Conservation (phyloP, 2,329 filamentous ascomycete species). For the Trichoderma pleuroti region DNA sequence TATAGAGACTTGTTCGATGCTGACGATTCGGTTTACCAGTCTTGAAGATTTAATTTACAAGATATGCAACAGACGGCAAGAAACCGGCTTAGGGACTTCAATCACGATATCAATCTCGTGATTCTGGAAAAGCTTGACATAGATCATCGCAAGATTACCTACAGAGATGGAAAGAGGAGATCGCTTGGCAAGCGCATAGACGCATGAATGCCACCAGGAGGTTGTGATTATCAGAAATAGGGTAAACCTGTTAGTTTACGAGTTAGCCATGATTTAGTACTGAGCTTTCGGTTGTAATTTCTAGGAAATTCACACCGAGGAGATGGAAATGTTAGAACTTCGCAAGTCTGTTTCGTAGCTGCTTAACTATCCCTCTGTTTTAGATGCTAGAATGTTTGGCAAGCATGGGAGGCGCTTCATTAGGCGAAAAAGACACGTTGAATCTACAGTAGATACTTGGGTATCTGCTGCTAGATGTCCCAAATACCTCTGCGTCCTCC, state of each 20-base stretch:
- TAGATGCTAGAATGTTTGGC: not conserved
- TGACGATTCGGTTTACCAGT: not conserved
- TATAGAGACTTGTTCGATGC: not conserved
- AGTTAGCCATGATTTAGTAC: not conserved
- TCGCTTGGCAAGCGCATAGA: not conserved
- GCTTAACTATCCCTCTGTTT: not conserved
- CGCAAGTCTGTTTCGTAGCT: not conserved
- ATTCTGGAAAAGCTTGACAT: not conserved
- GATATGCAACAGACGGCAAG: not conserved
- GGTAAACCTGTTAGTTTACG: not conserved
- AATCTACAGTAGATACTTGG: too few relatives aligned
- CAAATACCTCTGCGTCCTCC: not conserved
- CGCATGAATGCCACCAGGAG: not conserved
- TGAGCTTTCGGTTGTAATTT: not conserved
- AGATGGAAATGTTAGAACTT: not conserved
- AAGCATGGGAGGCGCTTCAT: not conserved
- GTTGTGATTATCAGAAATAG: not conserved
- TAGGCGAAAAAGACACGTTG: fast-evolving
- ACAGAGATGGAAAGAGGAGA: not conserved
- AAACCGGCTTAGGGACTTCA: too few relatives aligned
- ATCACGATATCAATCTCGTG: not conserved
- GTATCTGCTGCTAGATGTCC: too few relatives aligned
- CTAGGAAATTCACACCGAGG: not conserved
- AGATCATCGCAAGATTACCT: not conserved
- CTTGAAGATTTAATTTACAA: not conserved